Evolutionary conservation across 192 early-diverging fungal species (phyloP), one percentile per base, ranked within the genome.

Genomic region (Umbelopsis isabellina): DNA sequence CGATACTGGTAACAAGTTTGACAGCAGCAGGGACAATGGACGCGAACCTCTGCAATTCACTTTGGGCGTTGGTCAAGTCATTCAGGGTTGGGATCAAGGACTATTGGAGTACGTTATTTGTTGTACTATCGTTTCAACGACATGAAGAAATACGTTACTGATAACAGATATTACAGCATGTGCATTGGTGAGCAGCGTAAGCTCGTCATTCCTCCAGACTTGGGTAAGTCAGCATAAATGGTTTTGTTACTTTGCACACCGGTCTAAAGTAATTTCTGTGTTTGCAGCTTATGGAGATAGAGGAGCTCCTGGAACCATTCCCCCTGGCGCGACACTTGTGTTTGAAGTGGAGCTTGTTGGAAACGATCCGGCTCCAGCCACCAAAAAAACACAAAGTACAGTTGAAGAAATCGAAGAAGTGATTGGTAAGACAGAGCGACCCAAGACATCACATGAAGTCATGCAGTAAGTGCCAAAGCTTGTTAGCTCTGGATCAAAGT

Each of bases 61-160:
- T 6, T 78, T 95, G 18, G 93, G 93, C 69, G 69, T 35, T 35
- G 86, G 86, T 25, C 81, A 81, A 77, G 91, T 95, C 12, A 95
- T 95, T 72, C 86, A 92, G 77, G 93, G 87, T 25, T 94, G 93
- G 93, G 93, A 94, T 66, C 79, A 90, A 75, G 92, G 91, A 22
- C 75, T 91, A 48, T 44, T 80, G 64, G 80, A 79, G 79, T 80
- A 76, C 47, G 64, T 75, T 0, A 13, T 46, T 47, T 35, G 13
- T 18, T 15, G 46, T 46, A 35, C 22, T 41, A 10, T n/a, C 8
- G 46, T 30, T 45, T 61, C 21, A 27, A 30, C 16, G 18, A 47
- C 23, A 49, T 30, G 15, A 68, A 12, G 27, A 30, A 33, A 18
- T 21, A 20, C 10, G 18, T 47, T 21, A 8, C n/a, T 47, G 1